Evolutionary conservation across 768 basidiomycete species (phyloP).

Genomic region (Trametes cinnabarina): DNA sequence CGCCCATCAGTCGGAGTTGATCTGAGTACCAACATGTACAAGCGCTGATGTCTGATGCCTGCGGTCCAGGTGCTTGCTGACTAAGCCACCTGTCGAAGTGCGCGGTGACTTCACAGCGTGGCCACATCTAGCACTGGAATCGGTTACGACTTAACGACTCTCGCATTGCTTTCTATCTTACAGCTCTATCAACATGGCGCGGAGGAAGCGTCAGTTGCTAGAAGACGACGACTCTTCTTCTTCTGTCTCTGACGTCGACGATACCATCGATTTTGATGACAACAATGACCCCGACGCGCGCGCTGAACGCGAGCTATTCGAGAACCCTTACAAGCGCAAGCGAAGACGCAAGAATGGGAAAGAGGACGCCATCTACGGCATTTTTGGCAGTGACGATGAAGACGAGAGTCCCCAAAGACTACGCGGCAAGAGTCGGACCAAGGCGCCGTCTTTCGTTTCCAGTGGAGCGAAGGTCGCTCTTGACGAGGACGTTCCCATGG

Average conservation of each 20-base stretch:
- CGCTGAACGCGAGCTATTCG: slow-evolving; percentile 74
- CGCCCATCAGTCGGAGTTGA: slow-evolving; percentile 18
- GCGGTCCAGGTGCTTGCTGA: background rate
- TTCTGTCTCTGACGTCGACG: slow-evolving; percentile 49
- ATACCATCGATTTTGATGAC: slow-evolving; percentile 39
- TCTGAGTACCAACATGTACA: background rate
- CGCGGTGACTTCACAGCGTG: background rate
- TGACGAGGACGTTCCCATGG: slow-evolving; percentile 38
- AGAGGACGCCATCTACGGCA: slow-evolving; percentile 74
- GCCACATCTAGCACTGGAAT: background rate
- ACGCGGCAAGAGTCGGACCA: slow-evolving; percentile 45
- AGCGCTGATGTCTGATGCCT: no score
- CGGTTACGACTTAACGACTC: background rate
- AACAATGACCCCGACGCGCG: slow-evolving; percentile 57
- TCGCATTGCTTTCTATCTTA: background rate
- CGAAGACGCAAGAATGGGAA: slow-evolving; percentile 61
- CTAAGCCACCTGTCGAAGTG: background rate
- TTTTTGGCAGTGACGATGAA: slow-evolving; percentile 72
- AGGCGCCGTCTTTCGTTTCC: slow-evolving; percentile 73
- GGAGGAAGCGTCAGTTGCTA: slow-evolving; percentile 72
- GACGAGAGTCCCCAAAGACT: slow-evolving; percentile 43
- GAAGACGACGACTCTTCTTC: slow-evolving; percentile 73
- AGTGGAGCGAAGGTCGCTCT: slow-evolving; percentile 43
- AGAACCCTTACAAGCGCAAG: slow-evolving; percentile 74
- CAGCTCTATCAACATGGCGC: slow-evolving; percentile 50